Base-by-base conservation (phyloP, 2,329 filamentous ascomycete species). In the Diaporthe australafricana region DNA sequence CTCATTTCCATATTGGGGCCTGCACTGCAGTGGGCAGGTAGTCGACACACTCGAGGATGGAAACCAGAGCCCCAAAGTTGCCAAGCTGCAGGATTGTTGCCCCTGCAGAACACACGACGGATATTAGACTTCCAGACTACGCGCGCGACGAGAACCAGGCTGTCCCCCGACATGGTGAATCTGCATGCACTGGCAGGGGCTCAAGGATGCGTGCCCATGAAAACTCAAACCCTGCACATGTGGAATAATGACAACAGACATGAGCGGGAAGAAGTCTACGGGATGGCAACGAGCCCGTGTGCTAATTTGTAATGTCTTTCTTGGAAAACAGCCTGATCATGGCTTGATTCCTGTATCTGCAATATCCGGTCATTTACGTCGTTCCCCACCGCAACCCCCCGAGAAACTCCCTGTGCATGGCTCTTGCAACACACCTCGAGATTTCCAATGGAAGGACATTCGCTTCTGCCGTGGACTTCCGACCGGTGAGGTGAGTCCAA, bases 1-100 rank as follows among this genome's bases (percentile, higher is more conserved):
- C n/a, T 47, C 42, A 25, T 38, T 20, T 38, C 8, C 42, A 35
- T 42, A 22, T 9, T 38, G 42, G 20, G 32, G 27, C 30, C 42
- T 35, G 17, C 27, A 25, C 42, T 12, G 20, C 42, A 25, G 25
- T 48, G 20, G 47, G 22, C n/a, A n/a, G n/a, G n/a, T n/a, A 38
- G 27, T 35, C 30, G 20, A n/a, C 60, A 50, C 20, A 25, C 12
- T 38, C 42, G 17, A 50, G 60, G 42, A n/a, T 35, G 22, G 22
- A 48, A 48, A 42, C 30, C n/a, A 35, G 12, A 48, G 60, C 60
- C 60, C n/a, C n/a, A 3, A 38, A 25, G 16, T 48, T 30, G 42
- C 60, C 60, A 65, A 65, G 60, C 60, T 65, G 60, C 42, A 48
- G 60, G 42, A 63, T 22, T 63, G 42, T 35, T 27, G 27, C 57